These are phyloP conservation scores for Aspergillus sparsus DNA, from an alignment of 495 filamentous ascomycete species.

Conservation along the genomic window DNA sequence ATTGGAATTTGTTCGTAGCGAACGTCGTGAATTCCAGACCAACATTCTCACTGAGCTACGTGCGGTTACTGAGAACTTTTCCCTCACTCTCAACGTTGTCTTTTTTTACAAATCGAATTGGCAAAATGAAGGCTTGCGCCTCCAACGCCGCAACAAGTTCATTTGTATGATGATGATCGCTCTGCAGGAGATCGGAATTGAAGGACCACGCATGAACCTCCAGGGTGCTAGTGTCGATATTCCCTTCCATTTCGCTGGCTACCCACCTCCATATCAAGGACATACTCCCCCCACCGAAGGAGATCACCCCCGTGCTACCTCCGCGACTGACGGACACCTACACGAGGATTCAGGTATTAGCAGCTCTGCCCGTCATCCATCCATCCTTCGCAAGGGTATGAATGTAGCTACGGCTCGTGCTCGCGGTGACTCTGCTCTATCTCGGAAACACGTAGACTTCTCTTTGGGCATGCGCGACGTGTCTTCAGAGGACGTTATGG, in stretches of 20 bases:
- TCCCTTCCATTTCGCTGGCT: constrained; percentile 59
- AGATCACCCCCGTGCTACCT: constrained; percentile 20
- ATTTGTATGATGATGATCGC: constrained; percentile 89
- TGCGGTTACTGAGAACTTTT: constrained; percentile 63
- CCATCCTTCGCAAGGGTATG: constrained; percentile 56
- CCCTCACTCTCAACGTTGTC: constrained; percentile 85
- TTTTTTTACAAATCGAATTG: constrained; percentile 97
- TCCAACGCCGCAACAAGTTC: constrained; percentile 91
- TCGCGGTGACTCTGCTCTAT: constrained; percentile 57
- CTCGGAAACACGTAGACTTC: constrained; percentile 72
- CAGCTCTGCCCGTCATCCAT: constrained; percentile 41
- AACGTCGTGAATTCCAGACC: constrained; percentile 89
- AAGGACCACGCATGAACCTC: constrained; percentile 77
- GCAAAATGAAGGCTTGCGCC: constrained; percentile 90
- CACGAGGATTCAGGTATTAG: constrained; percentile 33
- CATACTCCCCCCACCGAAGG: constrained; percentile 21
- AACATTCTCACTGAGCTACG: constrained; percentile 89
- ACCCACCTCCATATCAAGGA: constrained; percentile 27
- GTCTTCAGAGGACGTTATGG: constrained; percentile 60
- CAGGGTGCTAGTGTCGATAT: constrained; percentile 63
- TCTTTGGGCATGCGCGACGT: constrained; percentile 68
- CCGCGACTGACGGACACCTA: constrained; percentile 24
- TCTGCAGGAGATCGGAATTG: constrained; percentile 82
- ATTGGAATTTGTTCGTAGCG: constrained; percentile 77
- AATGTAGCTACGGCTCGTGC: constrained; percentile 45